A percentile compares a stretch with the other conserved stretches of the same genome.
Evolutionary conservation across 148 eudicot genomes (phyloP).

Genomic region (Cornus controversa): DNA sequence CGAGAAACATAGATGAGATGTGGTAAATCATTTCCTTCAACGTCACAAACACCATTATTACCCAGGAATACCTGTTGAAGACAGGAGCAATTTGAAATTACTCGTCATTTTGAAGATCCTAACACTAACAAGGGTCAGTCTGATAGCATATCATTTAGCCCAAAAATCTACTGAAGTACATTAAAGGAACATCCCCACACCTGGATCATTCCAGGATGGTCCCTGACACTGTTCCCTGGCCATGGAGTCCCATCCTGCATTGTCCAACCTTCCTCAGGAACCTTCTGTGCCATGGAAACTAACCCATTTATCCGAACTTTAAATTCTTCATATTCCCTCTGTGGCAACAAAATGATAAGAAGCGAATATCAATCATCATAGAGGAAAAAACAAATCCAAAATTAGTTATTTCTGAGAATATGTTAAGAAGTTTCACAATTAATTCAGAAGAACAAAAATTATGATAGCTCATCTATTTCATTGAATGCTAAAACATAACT

Average conservation of each 20-base stretch:
- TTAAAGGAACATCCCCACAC: conserved; percentile 25
- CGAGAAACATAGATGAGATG: conserved; percentile 89
- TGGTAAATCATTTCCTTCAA: conserved; percentile 77
- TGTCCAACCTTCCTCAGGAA: conserved; percentile 97
- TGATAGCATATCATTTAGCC: neutral
- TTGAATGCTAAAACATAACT: neutral
- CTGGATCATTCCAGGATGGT: conserved; percentile 98
- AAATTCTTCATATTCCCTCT: conserved; percentile 95
- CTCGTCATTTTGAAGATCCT: neutral
- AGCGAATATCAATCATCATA: neutral
- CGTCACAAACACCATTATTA: conserved; percentile 65
- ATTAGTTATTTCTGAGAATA: neutral
- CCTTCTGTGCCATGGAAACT: conserved; percentile 80
- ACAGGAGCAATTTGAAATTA: neutral
- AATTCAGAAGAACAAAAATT: neutral
- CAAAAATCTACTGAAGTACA: neutral
- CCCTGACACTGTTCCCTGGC: conserved; percentile 95
- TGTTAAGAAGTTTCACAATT: conserved; percentile 1
- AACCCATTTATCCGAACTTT: conserved; percentile 81
- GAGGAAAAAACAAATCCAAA: neutral
- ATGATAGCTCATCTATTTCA: neutral
- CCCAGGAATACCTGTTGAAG: conserved; percentile 77
- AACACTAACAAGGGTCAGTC: neutral
- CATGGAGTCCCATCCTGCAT: conserved; percentile 97
- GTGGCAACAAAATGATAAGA: conserved; percentile 17